Evolutionary conservation across 1,284 basidiomycete genomes (phyloP).

Genomic region (Tetrapyrgos nigripes): DNA sequence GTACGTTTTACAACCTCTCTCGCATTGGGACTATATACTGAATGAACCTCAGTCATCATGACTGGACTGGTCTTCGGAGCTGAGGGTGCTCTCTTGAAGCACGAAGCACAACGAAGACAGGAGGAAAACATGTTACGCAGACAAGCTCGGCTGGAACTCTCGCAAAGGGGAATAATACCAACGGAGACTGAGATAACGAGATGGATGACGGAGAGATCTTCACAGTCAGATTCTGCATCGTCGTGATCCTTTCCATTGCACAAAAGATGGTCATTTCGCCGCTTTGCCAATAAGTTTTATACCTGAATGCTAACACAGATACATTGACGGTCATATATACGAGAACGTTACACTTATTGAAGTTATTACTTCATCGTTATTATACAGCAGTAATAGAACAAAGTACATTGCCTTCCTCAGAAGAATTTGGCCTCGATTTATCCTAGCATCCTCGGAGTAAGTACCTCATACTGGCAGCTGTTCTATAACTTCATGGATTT

Average conservation of each 20-base stretch:
- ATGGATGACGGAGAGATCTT: conserved; percentile 70
- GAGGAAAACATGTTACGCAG: conserved; percentile 74
- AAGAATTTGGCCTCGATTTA: no score
- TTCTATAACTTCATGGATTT: conserved; percentile 11
- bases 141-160: conserved; percentile 78
- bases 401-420: no score
- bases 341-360: no score
- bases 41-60: conserved; percentile 53
- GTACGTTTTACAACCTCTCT: conserved; percentile 43
- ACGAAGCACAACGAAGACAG: conserved; percentile 69
- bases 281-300: not conserved
- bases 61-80: conserved; percentile 78
- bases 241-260: no score
- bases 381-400: no score
- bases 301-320: not conserved
- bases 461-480: not conserved
- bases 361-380: no score
- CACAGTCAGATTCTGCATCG: no score
- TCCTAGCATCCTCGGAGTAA: not conserved
- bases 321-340: not conserved
- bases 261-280: not conserved
- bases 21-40: not conserved
- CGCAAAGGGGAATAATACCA: conserved; percentile 74
- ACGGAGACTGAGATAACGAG: conserved; percentile 85
- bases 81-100: conserved; percentile 75